Conservation (phyloP, 2,329 filamentous ascomycete species). For the Rhynchosporium graminicola region DNA sequence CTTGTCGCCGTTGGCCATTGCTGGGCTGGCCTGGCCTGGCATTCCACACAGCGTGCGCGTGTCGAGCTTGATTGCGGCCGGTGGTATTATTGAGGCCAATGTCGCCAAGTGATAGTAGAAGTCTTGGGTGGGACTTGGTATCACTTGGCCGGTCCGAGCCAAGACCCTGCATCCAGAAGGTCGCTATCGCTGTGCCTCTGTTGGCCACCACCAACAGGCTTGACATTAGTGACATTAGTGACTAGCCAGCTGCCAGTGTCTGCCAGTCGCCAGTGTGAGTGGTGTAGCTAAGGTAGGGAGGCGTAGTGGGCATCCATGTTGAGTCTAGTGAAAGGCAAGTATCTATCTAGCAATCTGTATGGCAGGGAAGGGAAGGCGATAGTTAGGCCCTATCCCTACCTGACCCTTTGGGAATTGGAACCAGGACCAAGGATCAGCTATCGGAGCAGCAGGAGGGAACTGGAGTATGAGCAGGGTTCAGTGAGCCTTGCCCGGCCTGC, state of each 20-base stretch:
- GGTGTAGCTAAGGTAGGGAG: no score
- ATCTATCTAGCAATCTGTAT: slow-evolving; percentile 7
- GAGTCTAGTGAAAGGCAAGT: not conserved
- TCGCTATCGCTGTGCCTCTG: slow-evolving; percentile 8
- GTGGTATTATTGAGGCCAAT: not conserved
- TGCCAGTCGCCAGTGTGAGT: not conserved
- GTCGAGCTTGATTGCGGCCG: not conserved
- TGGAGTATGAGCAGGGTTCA: not conserved
- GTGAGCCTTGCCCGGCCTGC: not conserved
- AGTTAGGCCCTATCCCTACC: no score
- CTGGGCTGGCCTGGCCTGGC: not conserved
- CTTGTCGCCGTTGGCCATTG: slow-evolving; percentile 2
- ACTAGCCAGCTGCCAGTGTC: not conserved
- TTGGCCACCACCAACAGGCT: not conserved
- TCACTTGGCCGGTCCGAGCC: not conserved
- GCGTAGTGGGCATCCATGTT: no score
- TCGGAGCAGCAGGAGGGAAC: not conserved
- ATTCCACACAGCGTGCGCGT: no score
- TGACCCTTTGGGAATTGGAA: not conserved
- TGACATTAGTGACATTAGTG: no score
- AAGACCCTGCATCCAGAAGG: slow-evolving; percentile 9
- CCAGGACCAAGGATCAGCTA: not conserved
- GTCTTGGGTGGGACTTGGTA: not conserved
- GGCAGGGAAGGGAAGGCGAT: slow-evolving; percentile 1
- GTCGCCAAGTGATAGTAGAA: slow-evolving; percentile 2